Conservation (phyloP, 1,139 yeast genomes). For the Pneumocystis carinii region DNA sequence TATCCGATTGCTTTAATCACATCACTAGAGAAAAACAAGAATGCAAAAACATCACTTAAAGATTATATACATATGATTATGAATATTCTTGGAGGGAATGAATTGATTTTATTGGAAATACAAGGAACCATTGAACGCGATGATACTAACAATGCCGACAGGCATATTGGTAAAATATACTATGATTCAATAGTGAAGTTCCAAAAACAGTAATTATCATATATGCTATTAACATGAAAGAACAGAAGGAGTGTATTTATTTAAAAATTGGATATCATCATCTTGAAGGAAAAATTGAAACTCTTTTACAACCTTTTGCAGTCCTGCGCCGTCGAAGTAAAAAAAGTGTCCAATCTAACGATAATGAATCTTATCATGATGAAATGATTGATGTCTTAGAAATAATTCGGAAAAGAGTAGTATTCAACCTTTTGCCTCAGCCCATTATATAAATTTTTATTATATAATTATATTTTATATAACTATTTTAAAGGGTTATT, state of each 20-base stretch:
- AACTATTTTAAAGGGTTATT: not conserved
- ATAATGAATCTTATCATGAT: not conserved
- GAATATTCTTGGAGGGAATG: conserved; percentile 2
- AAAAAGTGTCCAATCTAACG: not conserved
- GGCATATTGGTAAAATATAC: not conserved
- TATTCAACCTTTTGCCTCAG: conserved; percentile 9
- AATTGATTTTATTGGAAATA: conserved; percentile 8
- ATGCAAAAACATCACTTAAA: not conserved
- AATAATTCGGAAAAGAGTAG: conserved; percentile 8
- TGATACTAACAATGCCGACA: not conserved
- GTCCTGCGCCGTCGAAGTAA: conserved; percentile 2
- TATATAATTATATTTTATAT: not conserved
- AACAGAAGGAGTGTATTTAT: conserved; percentile 6
- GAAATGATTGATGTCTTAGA: conserved; percentile 8
- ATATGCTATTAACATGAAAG: not conserved
- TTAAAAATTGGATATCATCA: conserved; percentile 10
- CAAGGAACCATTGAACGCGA: conserved; percentile 10
- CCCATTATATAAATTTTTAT: conserved; percentile 2
- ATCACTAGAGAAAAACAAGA: not conserved
- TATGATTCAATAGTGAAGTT: not conserved
- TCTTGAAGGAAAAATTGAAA: conserved; percentile 9
- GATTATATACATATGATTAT: not conserved
- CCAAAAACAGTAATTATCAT: not conserved
- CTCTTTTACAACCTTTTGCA: conserved; percentile 9
- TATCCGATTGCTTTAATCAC: not conserved